Evolutionary conservation across 139 green algal genomes (phyloP), one percentile per base, ranked within the genome.

Genomic region (Microglena sp.): DNA sequence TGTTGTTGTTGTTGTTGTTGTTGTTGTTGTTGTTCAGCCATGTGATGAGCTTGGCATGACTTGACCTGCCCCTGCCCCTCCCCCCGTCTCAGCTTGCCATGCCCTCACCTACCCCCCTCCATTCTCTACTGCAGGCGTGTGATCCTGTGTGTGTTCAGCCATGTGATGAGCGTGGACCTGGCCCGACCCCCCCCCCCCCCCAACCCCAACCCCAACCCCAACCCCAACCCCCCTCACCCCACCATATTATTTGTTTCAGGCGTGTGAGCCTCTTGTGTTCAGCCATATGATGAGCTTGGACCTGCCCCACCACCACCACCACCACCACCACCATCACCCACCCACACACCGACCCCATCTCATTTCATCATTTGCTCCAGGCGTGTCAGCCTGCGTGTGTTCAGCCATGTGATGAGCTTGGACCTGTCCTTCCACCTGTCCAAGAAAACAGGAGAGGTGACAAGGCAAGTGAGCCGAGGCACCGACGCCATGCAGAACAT

Each of bases 361-460:
- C 11, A 5, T 31, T 45, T 56, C 11, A 26, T 29, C 32, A 21
- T 24, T 30, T 8, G 28, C 21, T 33, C 69, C 64, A 75, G 73
- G 70, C 75, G 84, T 57, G 84, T 89, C 56, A 75, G 44, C 33
- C 44, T 95, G 33, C 85, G 87, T 15, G 57, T 92, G 33, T 93
- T 93, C 67, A 57, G 54, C 5, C 85, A 95, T 34, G 66, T 88
- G 5, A 65, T 93, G 57, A 69, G 76, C 46, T 74, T 96, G 60
- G 84, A 90, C 71, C 75, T 92, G n/a, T 69, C 76, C n/a, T 96
- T 89, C 69, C 90, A 96, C 74, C 79, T 96, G 55, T 74, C 77
- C 30, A 69, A 85, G 33, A 92, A 92, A 74, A 96, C 88, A 0
- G 88, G 57, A 31, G 68, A 74, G 54, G 50, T 74, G 21, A 74